phyloP scores from a whole-genome alignment of 2,329 filamentous ascomycete species.

The Sporothrix humicola region DNA sequence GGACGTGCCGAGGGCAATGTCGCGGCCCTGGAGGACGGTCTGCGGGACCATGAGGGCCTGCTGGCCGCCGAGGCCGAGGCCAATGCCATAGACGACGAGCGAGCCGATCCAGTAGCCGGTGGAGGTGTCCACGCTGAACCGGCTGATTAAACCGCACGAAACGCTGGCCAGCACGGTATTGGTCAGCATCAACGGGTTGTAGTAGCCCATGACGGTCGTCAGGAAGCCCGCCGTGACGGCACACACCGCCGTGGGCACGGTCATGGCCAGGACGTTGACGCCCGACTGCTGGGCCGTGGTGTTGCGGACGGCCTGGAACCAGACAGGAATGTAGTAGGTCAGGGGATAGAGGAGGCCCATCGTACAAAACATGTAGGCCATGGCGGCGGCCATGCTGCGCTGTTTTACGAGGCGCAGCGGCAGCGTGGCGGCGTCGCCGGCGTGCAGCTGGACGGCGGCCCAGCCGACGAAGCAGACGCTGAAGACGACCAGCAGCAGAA shows the following conservation, averaged over 20 bases:
- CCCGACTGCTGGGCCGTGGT: slow-evolving; percentile 44
- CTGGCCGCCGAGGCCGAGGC: slow-evolving; percentile 41
- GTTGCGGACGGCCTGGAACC: slow-evolving; percentile 47
- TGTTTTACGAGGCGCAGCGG: slow-evolving; percentile 50
- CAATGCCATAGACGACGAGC: slow-evolving; percentile 42
- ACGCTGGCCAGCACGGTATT: slow-evolving; percentile 37
- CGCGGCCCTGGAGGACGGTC: slow-evolving; percentile 38
- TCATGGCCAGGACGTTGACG: slow-evolving; percentile 41
- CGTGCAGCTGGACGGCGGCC: slow-evolving; percentile 46
- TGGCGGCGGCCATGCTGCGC: slow-evolving; percentile 40
- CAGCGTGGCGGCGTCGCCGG: slow-evolving; percentile 50
- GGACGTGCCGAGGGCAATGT: slow-evolving; percentile 41
- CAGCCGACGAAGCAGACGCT: slow-evolving; percentile 46
- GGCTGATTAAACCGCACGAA: slow-evolving; percentile 45
- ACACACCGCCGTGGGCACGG: slow-evolving; percentile 39
- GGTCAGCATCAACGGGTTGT: slow-evolving; percentile 42
- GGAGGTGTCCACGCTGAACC: slow-evolving; percentile 40
- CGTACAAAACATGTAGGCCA: slow-evolving; percentile 35
- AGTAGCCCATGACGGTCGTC: slow-evolving; percentile 44
- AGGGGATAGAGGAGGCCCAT: slow-evolving; percentile 30
- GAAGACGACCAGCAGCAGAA: slow-evolving; percentile 48
- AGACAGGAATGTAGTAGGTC: slow-evolving; percentile 45
- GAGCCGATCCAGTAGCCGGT: slow-evolving; percentile 45
- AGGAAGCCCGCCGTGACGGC: slow-evolving; percentile 39
- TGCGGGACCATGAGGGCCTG: slow-evolving; percentile 41